These are phyloP conservation scores for Ophiostoma triangulosporum DNA, from an alignment of 2,329 filamentous ascomycete genomes.

Conservation along the genomic window DNA sequence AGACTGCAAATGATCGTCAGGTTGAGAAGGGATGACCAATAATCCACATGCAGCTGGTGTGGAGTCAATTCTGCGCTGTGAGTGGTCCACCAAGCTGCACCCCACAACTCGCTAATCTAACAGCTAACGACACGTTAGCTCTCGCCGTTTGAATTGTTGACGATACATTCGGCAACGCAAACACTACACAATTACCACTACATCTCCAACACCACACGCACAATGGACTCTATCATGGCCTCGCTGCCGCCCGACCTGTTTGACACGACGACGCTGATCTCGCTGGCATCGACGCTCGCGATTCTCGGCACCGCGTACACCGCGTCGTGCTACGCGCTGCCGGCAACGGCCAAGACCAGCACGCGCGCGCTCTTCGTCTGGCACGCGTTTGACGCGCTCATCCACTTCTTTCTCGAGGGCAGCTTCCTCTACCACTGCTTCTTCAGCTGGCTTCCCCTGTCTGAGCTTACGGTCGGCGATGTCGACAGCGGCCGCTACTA, in stretches of 20 bases:
- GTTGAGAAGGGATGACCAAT: not conserved
- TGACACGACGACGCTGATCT: conserved; percentile 45
- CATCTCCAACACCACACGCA: not conserved
- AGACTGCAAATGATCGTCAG: not conserved
- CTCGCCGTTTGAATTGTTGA: too few relatives aligned
- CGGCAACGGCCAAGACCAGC: conserved; percentile 44
- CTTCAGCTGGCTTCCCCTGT: conserved; percentile 41
- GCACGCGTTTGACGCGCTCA: conserved; percentile 86
- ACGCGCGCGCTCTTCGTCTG: conserved; percentile 77
- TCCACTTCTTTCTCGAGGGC: conserved; percentile 84
- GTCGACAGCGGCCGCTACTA: conserved; percentile 24
- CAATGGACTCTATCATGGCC: conserved; percentile 4
- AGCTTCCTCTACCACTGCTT: conserved; percentile 91
- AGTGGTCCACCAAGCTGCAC: not conserved
- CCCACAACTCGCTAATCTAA: not conserved
- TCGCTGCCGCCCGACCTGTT: conserved; percentile 41
- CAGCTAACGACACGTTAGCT: not conserved
- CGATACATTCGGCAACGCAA: too few relatives aligned
- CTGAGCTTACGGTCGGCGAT: conserved; percentile 20
- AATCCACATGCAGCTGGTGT: not conserved
- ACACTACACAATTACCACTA: not conserved
- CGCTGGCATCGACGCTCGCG: conserved; percentile 40
- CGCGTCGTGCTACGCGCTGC: conserved; percentile 32
- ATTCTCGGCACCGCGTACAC: conserved; percentile 37
- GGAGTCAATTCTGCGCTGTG: not conserved